Percentiles rank a stretch among this genome's conserved stretches.
phyloP scores from a whole-genome alignment of 192 early-diverging fungal species.

The Dissophora globulifera region DNA sequence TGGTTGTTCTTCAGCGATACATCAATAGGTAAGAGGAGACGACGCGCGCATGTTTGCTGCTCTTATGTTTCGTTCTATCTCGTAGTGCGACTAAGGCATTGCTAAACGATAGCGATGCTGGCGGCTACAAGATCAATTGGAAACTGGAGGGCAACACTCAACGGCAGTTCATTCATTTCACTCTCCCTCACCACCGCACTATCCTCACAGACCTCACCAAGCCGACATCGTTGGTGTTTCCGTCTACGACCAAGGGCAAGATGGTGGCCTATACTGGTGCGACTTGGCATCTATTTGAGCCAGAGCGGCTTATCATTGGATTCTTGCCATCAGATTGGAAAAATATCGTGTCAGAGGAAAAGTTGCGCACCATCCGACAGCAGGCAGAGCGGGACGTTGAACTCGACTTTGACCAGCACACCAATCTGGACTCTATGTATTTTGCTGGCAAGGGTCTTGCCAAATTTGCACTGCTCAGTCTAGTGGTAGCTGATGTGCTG shows the following conservation, averaged over 20 bases:
- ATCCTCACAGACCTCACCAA: slow-evolving; percentile 18
- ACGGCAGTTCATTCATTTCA: slow-evolving; percentile 32
- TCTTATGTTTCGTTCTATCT: background rate
- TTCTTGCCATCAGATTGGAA: slow-evolving; percentile 34
- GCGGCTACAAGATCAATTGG: slow-evolving; percentile 48
- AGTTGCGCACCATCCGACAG: slow-evolving; percentile 9
- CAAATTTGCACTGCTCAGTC: slow-evolving; percentile 34
- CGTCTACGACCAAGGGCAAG: slow-evolving; percentile 43
- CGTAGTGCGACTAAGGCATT: background rate
- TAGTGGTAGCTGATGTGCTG: slow-evolving; percentile 34
- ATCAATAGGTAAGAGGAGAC: slow-evolving; percentile 9
- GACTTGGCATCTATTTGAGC: slow-evolving; percentile 31
- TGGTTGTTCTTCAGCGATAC: slow-evolving; percentile 19
- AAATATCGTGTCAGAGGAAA: slow-evolving; percentile 4
- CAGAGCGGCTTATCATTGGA: slow-evolving; percentile 12
- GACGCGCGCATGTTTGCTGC: background rate
- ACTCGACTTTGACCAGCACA: slow-evolving; percentile 12
- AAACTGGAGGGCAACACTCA: slow-evolving; percentile 13
- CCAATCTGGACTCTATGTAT: slow-evolving; percentile 44
- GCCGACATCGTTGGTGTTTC: slow-evolving; percentile 17
- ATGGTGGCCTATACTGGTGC: slow-evolving; percentile 44
- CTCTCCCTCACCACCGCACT: slow-evolving; percentile 39
- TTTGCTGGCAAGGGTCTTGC: slow-evolving; percentile 52
- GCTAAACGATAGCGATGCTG: slow-evolving; percentile 13
- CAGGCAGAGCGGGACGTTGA: slow-evolving; percentile 29